Evolutionary conservation across 2,329 filamentous ascomycete genomes (phyloP), one percentile per base, ranked within the genome.

Genomic region (Capronia coronata): DNA sequence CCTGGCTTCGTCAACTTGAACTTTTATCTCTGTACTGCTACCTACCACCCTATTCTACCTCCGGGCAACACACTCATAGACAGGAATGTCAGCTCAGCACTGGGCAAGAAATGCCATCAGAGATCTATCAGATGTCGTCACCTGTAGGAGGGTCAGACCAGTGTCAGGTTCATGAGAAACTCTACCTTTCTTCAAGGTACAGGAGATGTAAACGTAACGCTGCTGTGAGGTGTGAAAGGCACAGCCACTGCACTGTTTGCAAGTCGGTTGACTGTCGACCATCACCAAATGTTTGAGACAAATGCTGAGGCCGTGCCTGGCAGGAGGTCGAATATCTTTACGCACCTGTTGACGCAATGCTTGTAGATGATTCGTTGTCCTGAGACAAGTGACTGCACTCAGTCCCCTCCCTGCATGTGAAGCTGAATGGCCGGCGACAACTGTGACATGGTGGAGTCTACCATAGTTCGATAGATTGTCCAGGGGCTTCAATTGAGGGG

Each of bases 281-380:
- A 37, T 2, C 6, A 18, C 7, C 14, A 19, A 37, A 16, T 2
- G 2, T 37, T 37, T 37, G 34, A 37, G 34, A 37, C 34, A 37
- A 34, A 37, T 37, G 16, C 14, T 37, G 34, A 37, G 34, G 18
- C 34, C 14, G 44, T 46, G 44, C 44, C 44, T 46, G 44, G 40
- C 39, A 27, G 14, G 29, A n/a, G 13, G 6, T 37, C 5, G 40
- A 32, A 40, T 34, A 30, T 27, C 23, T 40, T n/a, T 35, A 41
- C 27, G 34, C 34, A 37, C 18, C 22, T 42, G 19, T 43, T 50
- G 48, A 50, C 48, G 48, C 48, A 50, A 46, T 50, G 48, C 34
- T 21, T n/a, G 35, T 23, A 21, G 32, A 38, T 37, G 34, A 37
- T 19, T 37, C 5, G 43, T 19, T 47, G 30, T 35, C 13, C 34